Conservation (phyloP, 495 filamentous ascomycete genomes). For the Trichoderma gamsii region DNA sequence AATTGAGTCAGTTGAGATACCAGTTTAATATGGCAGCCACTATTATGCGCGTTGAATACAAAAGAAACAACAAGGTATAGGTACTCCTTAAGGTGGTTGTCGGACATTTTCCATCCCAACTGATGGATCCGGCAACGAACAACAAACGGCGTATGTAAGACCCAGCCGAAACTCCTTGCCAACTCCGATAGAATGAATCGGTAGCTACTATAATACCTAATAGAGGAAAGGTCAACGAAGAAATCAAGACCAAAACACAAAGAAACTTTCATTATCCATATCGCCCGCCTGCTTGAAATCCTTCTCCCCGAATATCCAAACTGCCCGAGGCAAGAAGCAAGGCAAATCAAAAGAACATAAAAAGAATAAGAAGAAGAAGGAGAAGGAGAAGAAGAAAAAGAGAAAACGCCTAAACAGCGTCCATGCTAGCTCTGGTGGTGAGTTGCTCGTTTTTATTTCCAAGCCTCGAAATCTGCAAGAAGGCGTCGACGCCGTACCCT, state of each 20-base stretch:
- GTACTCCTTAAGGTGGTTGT: not conserved
- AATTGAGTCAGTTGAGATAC: constrained; percentile 15
- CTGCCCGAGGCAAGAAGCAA: too few relatives aligned
- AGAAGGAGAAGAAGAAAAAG: not conserved
- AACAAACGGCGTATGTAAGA: not conserved
- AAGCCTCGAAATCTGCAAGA: constrained; percentile 92
- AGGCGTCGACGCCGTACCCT: constrained; percentile 96
- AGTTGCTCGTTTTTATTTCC: constrained; percentile 98
- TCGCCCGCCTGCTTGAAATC: too few relatives aligned
- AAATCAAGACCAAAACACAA: too few relatives aligned
- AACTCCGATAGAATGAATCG: constrained; percentile 2
- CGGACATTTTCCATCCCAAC: too few relatives aligned
- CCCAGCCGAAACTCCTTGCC: not conserved
- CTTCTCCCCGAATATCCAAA: too few relatives aligned
- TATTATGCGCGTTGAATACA: not conserved
- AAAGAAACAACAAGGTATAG: not conserved
- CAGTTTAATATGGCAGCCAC: not conserved
- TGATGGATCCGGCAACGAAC: too few relatives aligned
- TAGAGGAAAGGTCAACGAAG: not conserved
- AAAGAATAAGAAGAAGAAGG: not conserved
- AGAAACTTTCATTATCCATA: too few relatives aligned
- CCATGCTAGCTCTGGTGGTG: constrained; percentile 78
- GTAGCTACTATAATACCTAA: not conserved
- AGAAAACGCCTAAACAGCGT: constrained; percentile 61
- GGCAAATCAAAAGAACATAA: not conserved